Evolutionary conservation across 805 yeast genomes (phyloP).

Genomic region (Hagleromyces aurorensis): DNA sequence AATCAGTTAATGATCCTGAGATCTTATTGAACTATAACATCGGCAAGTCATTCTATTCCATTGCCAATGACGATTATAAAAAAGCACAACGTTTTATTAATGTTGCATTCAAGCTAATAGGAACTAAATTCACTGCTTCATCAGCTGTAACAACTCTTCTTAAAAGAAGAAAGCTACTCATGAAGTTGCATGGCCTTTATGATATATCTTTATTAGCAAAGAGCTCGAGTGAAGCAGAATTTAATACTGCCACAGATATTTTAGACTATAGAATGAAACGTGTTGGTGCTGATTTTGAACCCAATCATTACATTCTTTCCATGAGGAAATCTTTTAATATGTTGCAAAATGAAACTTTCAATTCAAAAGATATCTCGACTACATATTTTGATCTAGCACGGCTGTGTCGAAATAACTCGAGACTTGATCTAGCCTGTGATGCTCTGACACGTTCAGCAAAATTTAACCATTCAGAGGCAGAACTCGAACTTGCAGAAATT

Average conservation of each 20-base stretch:
- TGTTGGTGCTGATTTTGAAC: constrained; percentile 46
- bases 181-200: constrained; percentile 51
- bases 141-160: constrained; percentile 44
- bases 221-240: constrained; percentile 10
- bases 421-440: constrained; percentile 66
- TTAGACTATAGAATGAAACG: constrained; percentile 24
- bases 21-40: constrained; percentile 51
- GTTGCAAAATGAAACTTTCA: constrained; percentile 16
- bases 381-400: constrained; percentile 54
- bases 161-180: constrained; percentile 41
- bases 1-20: constrained; percentile 41
- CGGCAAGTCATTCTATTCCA: constrained; percentile 52
- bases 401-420: constrained; percentile 57
- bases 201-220: constrained; percentile 43
- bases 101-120: constrained; percentile 50
- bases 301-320: constrained; percentile 52
- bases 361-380: constrained; percentile 34
- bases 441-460: constrained; percentile 45
- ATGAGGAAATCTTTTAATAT: constrained; percentile 45
- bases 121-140: constrained; percentile 45
- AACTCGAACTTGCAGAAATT: constrained; percentile 70
- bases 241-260: constrained; percentile 9
- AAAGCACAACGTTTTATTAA: constrained; percentile 37
- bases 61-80: constrained; percentile 30
- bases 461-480: constrained; percentile 37